These are phyloP conservation scores for Tylopilus balloui DNA, from an alignment of 768 basidiomycete species.

Conservation along the genomic window DNA sequence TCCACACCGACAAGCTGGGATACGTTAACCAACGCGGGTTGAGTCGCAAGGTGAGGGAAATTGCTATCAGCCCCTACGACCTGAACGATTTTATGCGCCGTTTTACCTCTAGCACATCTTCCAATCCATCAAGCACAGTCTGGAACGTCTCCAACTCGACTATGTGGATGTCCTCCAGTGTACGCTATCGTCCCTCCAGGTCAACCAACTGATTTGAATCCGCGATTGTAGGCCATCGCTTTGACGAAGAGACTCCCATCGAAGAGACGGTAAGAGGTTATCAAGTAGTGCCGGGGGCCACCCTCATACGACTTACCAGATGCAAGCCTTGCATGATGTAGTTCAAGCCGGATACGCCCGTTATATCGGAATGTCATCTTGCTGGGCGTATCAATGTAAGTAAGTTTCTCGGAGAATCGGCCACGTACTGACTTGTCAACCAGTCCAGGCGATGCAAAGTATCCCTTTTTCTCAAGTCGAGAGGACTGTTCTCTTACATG, in stretches of 20 bases:
- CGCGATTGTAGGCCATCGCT: slow-evolving; percentile 34
- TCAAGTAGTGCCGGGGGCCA: no score
- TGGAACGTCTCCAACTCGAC: slow-evolving; percentile 43
- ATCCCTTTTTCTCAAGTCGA: not conserved
- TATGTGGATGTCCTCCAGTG: slow-evolving; percentile 59
- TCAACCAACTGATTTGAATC: no score
- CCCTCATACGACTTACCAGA: slow-evolving; percentile 15
- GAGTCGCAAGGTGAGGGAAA: slow-evolving; percentile 38
- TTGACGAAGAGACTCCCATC: slow-evolving; percentile 47
- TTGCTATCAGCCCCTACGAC: slow-evolving; percentile 28
- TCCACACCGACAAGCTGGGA: slow-evolving; percentile 21
- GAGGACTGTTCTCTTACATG: not conserved
- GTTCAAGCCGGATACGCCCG: slow-evolving; percentile 46
- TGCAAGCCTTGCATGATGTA: slow-evolving; percentile 49
- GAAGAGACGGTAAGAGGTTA: slow-evolving; percentile 39
- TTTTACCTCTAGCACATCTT: slow-evolving; percentile 50
- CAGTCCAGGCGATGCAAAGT: slow-evolving; percentile 41
- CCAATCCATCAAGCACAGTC: slow-evolving; percentile 43
- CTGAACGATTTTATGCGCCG: no score
- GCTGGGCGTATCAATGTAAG: slow-evolving; percentile 39
- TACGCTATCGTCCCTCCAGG: slow-evolving; percentile 19
- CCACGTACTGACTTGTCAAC: slow-evolving; percentile 1
- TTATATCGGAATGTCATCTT: slow-evolving; percentile 43
- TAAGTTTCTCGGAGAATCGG: not conserved
- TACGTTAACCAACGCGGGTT: slow-evolving; percentile 47